phyloP scores from a whole-genome alignment of 345 rosid genomes.

The Rhodamnia argentea region DNA sequence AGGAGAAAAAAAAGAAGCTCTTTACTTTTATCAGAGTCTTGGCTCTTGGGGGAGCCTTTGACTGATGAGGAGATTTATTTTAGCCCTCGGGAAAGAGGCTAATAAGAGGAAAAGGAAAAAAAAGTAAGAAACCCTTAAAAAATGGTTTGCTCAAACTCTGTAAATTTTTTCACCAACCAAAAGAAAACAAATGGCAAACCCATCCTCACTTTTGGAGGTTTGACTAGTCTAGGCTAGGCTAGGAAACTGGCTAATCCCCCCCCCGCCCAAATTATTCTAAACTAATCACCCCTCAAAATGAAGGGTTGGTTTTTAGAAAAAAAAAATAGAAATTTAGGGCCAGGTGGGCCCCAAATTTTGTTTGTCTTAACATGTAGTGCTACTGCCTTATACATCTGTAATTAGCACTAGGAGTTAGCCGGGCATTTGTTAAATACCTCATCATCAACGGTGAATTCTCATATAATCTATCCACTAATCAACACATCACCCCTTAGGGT shows the following conservation, averaged over 20 bases:
- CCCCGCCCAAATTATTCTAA: not conserved
- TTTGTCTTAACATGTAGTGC: not conserved
- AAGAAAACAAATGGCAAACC: not conserved
- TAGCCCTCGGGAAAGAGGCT: not conserved
- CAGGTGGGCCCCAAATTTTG: conserved; percentile 1
- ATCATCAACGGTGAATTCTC: conserved; percentile 13
- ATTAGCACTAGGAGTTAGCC: not conserved
- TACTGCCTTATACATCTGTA: not conserved
- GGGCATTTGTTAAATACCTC: not conserved
- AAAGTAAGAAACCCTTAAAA: not conserved
- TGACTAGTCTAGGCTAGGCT: not conserved
- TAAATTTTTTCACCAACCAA: not conserved
- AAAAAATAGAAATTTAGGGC: not conserved
- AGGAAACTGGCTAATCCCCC: not conserved
- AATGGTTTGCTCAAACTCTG: not conserved
- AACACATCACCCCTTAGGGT: conserved; percentile 32
- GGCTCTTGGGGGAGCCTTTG: not conserved
- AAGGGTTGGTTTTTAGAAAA: not conserved
- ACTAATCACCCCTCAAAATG: not conserved
- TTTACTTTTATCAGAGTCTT: not conserved
- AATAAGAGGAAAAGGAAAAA: not conserved
- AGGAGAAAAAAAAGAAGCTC: not conserved
- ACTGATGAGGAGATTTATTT: not conserved
- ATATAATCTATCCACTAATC: conserved; percentile 8
- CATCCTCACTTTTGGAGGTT: not conserved